phyloP scores from a whole-genome alignment of 768 basidiomycete genomes.

The Hydnum rufescens region DNA sequence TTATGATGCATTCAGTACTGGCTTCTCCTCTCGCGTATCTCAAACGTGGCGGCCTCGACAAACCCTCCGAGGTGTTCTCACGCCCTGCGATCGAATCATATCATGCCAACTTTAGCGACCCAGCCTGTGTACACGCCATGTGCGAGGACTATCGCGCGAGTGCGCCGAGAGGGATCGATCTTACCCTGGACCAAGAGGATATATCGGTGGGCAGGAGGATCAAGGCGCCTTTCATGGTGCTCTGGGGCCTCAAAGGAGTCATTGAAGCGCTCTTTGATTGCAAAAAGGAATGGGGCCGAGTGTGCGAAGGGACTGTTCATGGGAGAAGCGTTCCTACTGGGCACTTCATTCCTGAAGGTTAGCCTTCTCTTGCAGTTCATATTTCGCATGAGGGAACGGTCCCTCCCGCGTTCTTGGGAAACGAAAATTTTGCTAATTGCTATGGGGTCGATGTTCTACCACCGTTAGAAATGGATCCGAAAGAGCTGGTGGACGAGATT shows the following conservation, averaged over 20 bases:
- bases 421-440: too few species aligned
- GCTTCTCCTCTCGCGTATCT: too few species aligned
- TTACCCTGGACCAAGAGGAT: neutral
- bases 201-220: neutral
- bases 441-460: too few species aligned
- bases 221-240: neutral
- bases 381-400: too few species aligned
- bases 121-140: neutral
- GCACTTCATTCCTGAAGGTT: neutral
- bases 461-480: neutral
- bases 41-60: neutral
- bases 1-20: neutral
- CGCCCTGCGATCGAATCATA: neutral
- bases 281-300: neutral
- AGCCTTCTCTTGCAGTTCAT: too few species aligned
- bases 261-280: neutral
- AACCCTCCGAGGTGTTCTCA: neutral
- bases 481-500: neutral
- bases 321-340: neutral
- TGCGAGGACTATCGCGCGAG: neutral
- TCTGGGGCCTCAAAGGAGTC: neutral
- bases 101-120: neutral
- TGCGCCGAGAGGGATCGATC: neutral
- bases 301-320: neutral
- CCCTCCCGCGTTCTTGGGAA: too few species aligned